These are phyloP conservation scores for Talaromyces sp. DNA, from an alignment of 2,329 filamentous ascomycete species.

Conservation along the genomic window DNA sequence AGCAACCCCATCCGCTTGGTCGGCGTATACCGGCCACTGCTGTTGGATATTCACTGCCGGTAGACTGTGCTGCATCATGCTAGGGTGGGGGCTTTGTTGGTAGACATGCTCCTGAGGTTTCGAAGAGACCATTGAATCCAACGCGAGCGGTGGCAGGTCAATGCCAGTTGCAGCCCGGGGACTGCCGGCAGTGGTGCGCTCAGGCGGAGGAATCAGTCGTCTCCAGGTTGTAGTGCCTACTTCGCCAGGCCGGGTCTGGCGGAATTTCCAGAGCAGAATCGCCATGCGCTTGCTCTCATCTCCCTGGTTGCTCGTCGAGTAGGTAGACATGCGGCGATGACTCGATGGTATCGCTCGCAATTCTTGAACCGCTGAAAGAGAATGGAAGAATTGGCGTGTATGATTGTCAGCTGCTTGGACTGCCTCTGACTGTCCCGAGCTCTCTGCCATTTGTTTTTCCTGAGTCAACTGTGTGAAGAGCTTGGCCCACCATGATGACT, in stretches of 20 bases:
- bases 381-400: conserved; percentile 32
- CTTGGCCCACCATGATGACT: conserved; percentile 42
- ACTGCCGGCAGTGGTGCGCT: conserved; percentile 32
- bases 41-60: conserved; percentile 22
- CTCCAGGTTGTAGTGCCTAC: conserved; percentile 42
- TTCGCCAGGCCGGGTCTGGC: conserved; percentile 33
- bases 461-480: conserved; percentile 38
- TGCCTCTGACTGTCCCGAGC: conserved; percentile 25
- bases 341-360: conserved; percentile 30
- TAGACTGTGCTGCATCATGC: conserved; percentile 21
- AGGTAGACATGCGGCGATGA: conserved; percentile 22
- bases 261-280: conserved; percentile 44
- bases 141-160: conserved; percentile 31
- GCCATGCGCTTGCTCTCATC: conserved; percentile 35
- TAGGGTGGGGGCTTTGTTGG: conserved; percentile 24
- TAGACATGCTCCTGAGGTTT: conserved; percentile 28
- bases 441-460: conserved; percentile 33
- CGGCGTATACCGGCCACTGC: conserved; percentile 31
- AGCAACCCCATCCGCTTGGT: conserved; percentile 28
- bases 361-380: conserved; percentile 42
- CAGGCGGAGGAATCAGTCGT: conserved; percentile 33
- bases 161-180: conserved; percentile 26
- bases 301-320: conserved; percentile 18
- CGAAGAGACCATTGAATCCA: conserved; percentile 29
- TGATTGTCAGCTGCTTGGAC: conserved; percentile 29